These are phyloP conservation scores for Geosiphon pyriformis DNA, from an alignment of 192 early-diverging fungal species.

Conservation along the genomic window DNA sequence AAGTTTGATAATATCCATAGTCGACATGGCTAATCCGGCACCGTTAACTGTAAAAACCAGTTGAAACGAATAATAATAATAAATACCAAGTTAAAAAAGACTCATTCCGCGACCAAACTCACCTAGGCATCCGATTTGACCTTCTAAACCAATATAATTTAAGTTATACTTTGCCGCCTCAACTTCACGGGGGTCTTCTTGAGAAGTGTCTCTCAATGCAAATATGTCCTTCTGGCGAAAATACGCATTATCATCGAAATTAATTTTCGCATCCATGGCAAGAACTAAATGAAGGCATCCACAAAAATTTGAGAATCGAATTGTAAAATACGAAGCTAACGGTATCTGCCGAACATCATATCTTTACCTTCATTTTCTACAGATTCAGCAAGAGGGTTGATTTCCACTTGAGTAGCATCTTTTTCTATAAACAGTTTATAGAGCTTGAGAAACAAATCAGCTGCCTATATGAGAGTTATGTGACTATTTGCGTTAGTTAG, in stretches of 20 bases:
- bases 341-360: background rate
- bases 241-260: conserved; percentile 98
- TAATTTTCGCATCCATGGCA: conserved; percentile 99
- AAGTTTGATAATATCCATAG: conserved; percentile 99
- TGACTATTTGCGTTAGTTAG: background rate
- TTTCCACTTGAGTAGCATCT: conserved; percentile 97
- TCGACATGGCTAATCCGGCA: conserved; percentile 98
- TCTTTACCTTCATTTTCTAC: conserved; percentile 69
- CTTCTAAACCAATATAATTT: conserved; percentile 99
- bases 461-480: conserved; percentile 53
- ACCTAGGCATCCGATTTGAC: conserved; percentile 94
- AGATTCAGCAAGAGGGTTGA: conserved; percentile 97
- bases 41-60: conserved; percentile 84
- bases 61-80: too few relatives aligned
- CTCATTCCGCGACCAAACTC: too few relatives aligned
- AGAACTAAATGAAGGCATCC: conserved; percentile 47
- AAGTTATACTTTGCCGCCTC: conserved; percentile 94
- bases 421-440: conserved; percentile 97
- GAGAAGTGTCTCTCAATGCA: conserved; percentile 81
- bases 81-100: too few relatives aligned
- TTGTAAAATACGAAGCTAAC: conserved; percentile 6
- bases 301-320: conserved; percentile 2
- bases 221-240: conserved; percentile 93
- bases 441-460: conserved; percentile 83
- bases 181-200: conserved; percentile 98